Base-by-base conservation (phyloP, 2,329 filamentous ascomycete genomes). In the Penicillium frequentans region DNA sequence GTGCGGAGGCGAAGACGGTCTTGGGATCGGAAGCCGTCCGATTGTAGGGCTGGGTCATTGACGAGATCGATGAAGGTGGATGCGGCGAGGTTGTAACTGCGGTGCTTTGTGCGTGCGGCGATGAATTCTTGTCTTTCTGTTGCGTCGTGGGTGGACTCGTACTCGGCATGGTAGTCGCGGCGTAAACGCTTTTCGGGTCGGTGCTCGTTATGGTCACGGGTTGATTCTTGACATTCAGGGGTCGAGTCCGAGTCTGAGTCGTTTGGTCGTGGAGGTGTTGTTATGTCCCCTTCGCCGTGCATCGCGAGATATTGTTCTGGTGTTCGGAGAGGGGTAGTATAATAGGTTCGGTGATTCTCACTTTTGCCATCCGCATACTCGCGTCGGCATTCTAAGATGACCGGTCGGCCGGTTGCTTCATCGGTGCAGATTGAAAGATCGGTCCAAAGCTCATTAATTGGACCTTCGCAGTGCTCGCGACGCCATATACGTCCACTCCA, bases 371-470 rank as follows among this genome's bases (percentile, higher is more conserved):
- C 68, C 10, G 74, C 78, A 85, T 87, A 91, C 70, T 92, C 90
- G 27, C 85, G 86, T 14, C 90, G 81, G 29, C 82, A 83, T 70
- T 93, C 90, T 0, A 90, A 73, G 19, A 90, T 86, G 50, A 83
- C 77, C 1, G 89, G 72, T 14, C 79, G 71, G 1, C 85, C 84
- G 0, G 82, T 86, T 11, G 65, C 64, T 57, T 90, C 85, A 57
- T 90, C 84, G 33, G 77, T 78, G 27, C 84, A 81, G 1, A 92
- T 75, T 4, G 82, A 82, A 3, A 93, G 74, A 56, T 86, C 84
- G 0, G 84, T 88, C 89, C 89, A 93, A 3, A 87, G 82, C 64
- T 91, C 86, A 62, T 92, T 88, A 16, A 91, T 85, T 0, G 87
- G 84, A 0, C 89, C 89, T 69, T 92, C 89, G 27, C 76, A 77